Evolutionary conservation across 73 alveolate genomes (phyloP).

Genomic region (Uronychia binucleata): DNA sequence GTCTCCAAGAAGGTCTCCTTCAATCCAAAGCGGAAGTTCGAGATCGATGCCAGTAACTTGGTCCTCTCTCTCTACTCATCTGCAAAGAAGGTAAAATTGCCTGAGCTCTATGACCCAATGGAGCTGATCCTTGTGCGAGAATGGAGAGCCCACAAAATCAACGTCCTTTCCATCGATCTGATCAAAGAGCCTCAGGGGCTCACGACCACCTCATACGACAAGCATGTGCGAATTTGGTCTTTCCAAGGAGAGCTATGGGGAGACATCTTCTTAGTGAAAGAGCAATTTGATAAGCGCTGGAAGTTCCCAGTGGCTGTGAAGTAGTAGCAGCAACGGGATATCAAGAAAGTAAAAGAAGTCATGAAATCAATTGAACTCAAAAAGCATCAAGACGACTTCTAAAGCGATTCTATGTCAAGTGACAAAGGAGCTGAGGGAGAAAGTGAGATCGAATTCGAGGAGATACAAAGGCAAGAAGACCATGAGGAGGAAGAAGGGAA

Average conservation of each 20-base stretch:
- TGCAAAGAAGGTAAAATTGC: neutral
- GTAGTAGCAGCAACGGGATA: conserved; percentile 65
- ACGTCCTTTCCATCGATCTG: conserved; percentile 31
- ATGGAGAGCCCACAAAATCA: conserved; percentile 70
- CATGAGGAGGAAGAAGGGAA: neutral
- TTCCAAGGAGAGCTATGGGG: conserved; percentile 71
- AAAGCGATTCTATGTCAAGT: neutral
- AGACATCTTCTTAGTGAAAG: conserved; percentile 59
- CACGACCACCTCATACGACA: conserved; percentile 63
- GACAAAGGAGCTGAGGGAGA: neutral
- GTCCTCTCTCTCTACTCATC: conserved; percentile 10
- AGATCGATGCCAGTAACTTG: conserved; percentile 40
- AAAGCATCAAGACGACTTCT: conserved; percentile 3
- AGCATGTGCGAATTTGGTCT: conserved; percentile 66
- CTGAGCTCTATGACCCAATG: neutral
- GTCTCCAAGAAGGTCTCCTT: conserved; percentile 15
- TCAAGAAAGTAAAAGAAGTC: conserved; percentile 71
- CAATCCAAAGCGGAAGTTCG: conserved; percentile 41
- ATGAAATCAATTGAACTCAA: conserved; percentile 60
- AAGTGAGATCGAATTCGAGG: neutral
- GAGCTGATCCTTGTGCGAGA: conserved; percentile 55
- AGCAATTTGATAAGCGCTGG: conserved; percentile 73
- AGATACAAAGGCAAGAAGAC: neutral
- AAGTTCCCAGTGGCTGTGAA: conserved; percentile 83
- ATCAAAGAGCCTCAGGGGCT: conserved; percentile 71